Conservation (phyloP, 495 filamentous ascomycete species). For the Staphylotrichum longicolle region DNA sequence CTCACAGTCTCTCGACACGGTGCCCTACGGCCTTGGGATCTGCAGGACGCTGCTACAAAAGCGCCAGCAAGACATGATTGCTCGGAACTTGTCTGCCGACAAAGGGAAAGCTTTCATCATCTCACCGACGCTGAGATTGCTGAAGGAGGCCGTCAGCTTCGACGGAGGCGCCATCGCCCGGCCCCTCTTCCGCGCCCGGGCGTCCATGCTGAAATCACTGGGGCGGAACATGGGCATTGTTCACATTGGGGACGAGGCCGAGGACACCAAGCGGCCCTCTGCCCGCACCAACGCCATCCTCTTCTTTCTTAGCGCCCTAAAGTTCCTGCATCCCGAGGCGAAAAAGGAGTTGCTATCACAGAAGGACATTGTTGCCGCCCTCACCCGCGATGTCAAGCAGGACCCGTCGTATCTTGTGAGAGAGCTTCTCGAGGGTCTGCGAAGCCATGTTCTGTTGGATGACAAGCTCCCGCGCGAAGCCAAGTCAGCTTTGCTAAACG, state of each 20-base stretch:
- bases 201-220: conserved; percentile 71
- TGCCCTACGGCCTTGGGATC: conserved; percentile 65
- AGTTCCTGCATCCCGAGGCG: conserved; percentile 62
- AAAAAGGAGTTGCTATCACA: conserved; percentile 76
- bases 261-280: conserved; percentile 60
- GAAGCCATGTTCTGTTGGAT: conserved; percentile 66
- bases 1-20: conserved; percentile 66
- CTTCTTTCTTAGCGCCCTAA: conserved; percentile 71
- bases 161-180: conserved; percentile 76
- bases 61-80: conserved; percentile 67
- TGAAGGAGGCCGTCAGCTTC: conserved; percentile 74
- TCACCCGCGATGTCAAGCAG: conserved; percentile 66
- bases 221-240: conserved; percentile 57
- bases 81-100: conserved; percentile 66
- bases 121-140: conserved; percentile 73
- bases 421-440: conserved; percentile 65
- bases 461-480: conserved; percentile 61
- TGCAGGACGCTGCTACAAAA: conserved; percentile 72
- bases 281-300: conserved; percentile 72
- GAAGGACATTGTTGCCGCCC: conserved; percentile 63
- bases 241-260: conserved; percentile 50
- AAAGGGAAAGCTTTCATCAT: conserved; percentile 81
- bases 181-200: conserved; percentile 64
- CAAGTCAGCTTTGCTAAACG: conserved; percentile 70
- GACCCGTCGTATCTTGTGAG: conserved; percentile 68